A percentile compares a stretch with the other conserved stretches of the same genome.
These are phyloP conservation scores for Mycena citricolor DNA, from an alignment of 1,284 basidiomycete species.

Conservation along the genomic window DNA sequence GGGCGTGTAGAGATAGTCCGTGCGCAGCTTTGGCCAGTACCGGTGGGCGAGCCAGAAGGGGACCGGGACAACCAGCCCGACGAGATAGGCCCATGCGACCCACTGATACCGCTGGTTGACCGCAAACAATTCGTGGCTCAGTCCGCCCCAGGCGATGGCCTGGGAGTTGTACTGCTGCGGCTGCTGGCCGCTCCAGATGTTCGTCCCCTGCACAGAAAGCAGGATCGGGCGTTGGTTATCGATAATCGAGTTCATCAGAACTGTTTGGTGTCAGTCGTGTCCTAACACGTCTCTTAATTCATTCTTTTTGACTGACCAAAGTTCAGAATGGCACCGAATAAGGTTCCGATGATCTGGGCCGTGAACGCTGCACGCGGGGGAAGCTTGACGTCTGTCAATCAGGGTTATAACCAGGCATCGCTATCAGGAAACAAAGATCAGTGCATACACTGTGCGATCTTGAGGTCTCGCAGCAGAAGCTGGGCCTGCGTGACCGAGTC, in stretches of 20 bases:
- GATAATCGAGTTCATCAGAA: conserved; percentile 62
- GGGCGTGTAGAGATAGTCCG: conserved; percentile 46
- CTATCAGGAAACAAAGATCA: too few species aligned
- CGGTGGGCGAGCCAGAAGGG: conserved; percentile 57
- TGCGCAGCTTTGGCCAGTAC: conserved; percentile 39
- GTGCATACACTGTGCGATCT: conserved; percentile 57
- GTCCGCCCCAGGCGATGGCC: conserved; percentile 66
- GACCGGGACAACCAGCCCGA: conserved; percentile 53
- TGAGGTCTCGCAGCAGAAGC: conserved; percentile 52
- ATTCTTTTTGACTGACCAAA: too few species aligned
- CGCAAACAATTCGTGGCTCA: conserved; percentile 58
- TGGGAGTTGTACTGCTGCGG: conserved; percentile 61
- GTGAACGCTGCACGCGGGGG: conserved; percentile 64
- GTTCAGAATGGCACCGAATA: conserved; percentile 50
- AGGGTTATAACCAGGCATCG: conserved; percentile 14
- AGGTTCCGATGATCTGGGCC: conserved; percentile 55
- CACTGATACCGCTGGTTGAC: conserved; percentile 54
- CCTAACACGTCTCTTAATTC: background rate
- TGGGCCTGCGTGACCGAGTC: conserved; percentile 45
- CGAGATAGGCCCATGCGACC: conserved; percentile 54
- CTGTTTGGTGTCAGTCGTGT: too few species aligned
- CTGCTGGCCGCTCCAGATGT: conserved; percentile 56
- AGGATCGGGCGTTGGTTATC: conserved; percentile 52
- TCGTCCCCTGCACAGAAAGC: conserved; percentile 51
- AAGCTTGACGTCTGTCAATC: conserved; percentile 54